Evolutionary conservation across 1,139 yeast genomes (phyloP).

Genomic region (Wickerhamomyces sp.): DNA sequence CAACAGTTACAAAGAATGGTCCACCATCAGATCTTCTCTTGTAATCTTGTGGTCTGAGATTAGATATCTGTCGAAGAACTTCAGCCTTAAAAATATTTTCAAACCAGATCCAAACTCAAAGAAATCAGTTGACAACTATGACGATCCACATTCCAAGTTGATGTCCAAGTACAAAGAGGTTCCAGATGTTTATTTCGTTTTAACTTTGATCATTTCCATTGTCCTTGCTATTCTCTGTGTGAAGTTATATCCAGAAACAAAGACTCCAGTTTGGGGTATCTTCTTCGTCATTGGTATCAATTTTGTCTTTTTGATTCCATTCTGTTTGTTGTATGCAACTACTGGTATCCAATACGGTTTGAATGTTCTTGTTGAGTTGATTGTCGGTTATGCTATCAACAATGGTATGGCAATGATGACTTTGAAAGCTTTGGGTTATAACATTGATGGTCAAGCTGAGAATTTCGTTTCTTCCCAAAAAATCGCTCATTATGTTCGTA

Average conservation of each 20-base stretch:
- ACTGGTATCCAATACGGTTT: constrained; percentile 51
- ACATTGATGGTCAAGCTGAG: constrained; percentile 60
- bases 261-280: constrained; percentile 46
- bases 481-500: constrained; percentile 53
- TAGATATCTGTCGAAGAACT: constrained; percentile 25
- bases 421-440: constrained; percentile 53
- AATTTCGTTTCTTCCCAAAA: constrained; percentile 51
- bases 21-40: constrained; percentile 20
- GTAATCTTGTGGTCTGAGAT: constrained; percentile 24
- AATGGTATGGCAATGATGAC: constrained; percentile 57
- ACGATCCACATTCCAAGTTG: constrained; percentile 54
- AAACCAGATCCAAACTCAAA: neutral
- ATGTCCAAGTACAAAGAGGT: constrained; percentile 54
- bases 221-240: constrained; percentile 45
- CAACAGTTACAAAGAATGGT: constrained; percentile 27
- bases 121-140: constrained; percentile 26
- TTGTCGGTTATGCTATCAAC: constrained; percentile 59
- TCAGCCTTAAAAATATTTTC: constrained; percentile 14
- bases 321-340: constrained; percentile 42
- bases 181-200: constrained; percentile 55
- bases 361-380: constrained; percentile 55
- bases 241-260: constrained; percentile 36
- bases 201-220: constrained; percentile 43
- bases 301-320: constrained; percentile 49
- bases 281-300: constrained; percentile 53